These are phyloP conservation scores for Oldenlandia corymbosa DNA, from an alignment of 257 asterid genomes.

Conservation along the genomic window DNA sequence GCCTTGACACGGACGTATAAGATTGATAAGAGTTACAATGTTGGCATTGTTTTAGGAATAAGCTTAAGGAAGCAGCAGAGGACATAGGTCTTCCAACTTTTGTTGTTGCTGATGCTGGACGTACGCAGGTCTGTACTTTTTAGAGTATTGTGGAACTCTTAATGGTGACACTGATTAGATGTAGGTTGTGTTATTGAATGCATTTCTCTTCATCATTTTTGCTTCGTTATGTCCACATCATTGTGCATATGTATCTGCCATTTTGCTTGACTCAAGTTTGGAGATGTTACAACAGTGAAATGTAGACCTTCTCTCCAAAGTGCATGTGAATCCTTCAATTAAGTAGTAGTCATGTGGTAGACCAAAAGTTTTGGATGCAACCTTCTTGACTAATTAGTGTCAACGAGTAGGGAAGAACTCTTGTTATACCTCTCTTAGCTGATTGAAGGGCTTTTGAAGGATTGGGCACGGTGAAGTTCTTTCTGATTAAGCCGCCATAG, in stretches of 20 bases:
- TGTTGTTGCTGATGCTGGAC: constrained; percentile 96
- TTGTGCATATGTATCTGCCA: neutral
- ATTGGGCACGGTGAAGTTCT: neutral
- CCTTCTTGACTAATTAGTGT: neutral
- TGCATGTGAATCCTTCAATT: neutral
- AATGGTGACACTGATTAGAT: neutral
- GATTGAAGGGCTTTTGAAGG: neutral
- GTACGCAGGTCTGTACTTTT: constrained; percentile 61
- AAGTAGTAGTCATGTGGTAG: neutral
- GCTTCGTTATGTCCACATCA: neutral
- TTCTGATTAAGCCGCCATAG: neutral
- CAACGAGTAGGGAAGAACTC: neutral
- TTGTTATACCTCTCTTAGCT: neutral
- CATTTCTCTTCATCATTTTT: no score
- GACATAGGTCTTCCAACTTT: constrained; percentile 83
- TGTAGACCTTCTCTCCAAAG: neutral
- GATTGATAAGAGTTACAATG: neutral
- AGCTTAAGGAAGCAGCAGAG: constrained; percentile 84
- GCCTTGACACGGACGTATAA: neutral
- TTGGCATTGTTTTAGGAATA: constrained; percentile 50
- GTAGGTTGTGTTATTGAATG: neutral
- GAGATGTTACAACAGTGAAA: no score
- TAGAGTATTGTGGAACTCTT: neutral
- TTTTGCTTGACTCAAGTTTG: no score
- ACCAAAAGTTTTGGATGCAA: neutral